Percentiles rank a stretch among this genome's conserved stretches.
phyloP scores from a whole-genome alignment of 2,329 filamentous ascomycete genomes.

The Lecanosticta acicola region DNA sequence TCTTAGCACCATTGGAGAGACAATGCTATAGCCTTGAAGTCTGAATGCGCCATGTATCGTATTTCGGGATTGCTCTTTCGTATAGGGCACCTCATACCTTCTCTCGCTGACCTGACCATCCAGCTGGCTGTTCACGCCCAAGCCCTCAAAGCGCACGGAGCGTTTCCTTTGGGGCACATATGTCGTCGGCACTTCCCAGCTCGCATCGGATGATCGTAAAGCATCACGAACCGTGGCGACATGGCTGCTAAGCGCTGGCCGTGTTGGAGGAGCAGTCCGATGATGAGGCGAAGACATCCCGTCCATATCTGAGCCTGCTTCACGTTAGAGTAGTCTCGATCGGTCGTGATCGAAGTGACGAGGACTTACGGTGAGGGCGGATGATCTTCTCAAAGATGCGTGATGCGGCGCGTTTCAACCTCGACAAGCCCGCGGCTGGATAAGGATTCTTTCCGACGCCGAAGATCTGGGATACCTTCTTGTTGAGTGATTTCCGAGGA shows the following conservation, averaged over 20 bases:
- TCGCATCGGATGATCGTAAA: constrained; percentile 7
- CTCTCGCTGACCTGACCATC: constrained; percentile 17
- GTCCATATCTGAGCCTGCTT: constrained; percentile 12
- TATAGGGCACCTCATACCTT: no score
- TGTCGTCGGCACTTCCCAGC: constrained; percentile 1
- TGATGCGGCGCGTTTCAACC: constrained; percentile 17
- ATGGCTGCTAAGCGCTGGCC: constrained; percentile 11
- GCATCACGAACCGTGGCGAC: not conserved
- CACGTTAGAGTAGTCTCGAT: not conserved
- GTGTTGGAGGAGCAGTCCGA: constrained; percentile 18
- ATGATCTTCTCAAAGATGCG: constrained; percentile 9
- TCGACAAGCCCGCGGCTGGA: not conserved
- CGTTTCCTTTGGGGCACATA: constrained; percentile 18
- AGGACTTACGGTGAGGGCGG: constrained; percentile 5
- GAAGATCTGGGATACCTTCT: constrained; percentile 16
- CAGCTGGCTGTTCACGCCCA: constrained; percentile 13
- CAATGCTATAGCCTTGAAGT: not conserved
- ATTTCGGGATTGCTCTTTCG: not conserved
- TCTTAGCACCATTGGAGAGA: no score
- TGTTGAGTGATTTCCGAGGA: constrained; percentile 1
- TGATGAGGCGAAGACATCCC: constrained; percentile 18
- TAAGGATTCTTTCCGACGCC: constrained; percentile 4
- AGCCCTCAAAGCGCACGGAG: constrained; percentile 24
- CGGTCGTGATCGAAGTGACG: constrained; percentile 1
- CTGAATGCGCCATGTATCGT: not conserved